Base-by-base conservation (phyloP, 768 basidiomycete species). In the Podaxis pistillaris region DNA sequence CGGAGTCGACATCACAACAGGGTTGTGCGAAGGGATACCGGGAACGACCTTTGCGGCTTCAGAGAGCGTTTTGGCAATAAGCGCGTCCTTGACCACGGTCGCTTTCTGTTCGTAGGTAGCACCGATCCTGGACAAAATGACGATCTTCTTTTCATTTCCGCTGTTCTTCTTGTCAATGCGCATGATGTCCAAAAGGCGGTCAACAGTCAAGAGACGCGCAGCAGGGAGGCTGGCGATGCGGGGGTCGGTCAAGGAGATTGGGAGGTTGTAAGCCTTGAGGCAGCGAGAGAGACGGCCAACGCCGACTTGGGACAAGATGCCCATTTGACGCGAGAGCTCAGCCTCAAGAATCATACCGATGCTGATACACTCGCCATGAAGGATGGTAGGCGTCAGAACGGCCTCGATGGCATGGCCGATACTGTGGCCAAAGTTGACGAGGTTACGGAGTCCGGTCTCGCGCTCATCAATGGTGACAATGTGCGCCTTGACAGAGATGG, bases 371-470 rank as follows among this genome's bases (percentile, higher is more conserved):
- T 99, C 97, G 47, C 97, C 97, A 68, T 99, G 97, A 11, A 99
- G 86, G 65, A 98, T 90, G 15, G 88, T 83, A 19, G 96, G 96
- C 0, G 96, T 96, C 60, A 98, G 79, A 41, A 98, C 86, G 7
- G 95, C 97, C 76, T 99, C 97, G 69, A 98, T 96, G 15, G 96
- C 97, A 77, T 99, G 97, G 0, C 97, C 97, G 69, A 99, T 96
- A 47, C 91, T 94, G 75, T 99, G 97, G 1, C 97, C 97, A 71
- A 98, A 98, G 76, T 99, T 99, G 80, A 99, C 96, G 58, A 99
- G 88, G 79, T 98, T 98, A 66, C 97, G 92, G 46, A 99, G 83
- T 22, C 97, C 93, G 0, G 95, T 95, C 78, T 99, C 97, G 70
- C 90, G 92, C 74, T 96, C 94, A 77, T 99, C 97, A 68, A 93